Conservation (phyloP, 257 asterid species). For the Solanum microdontum region DNA sequence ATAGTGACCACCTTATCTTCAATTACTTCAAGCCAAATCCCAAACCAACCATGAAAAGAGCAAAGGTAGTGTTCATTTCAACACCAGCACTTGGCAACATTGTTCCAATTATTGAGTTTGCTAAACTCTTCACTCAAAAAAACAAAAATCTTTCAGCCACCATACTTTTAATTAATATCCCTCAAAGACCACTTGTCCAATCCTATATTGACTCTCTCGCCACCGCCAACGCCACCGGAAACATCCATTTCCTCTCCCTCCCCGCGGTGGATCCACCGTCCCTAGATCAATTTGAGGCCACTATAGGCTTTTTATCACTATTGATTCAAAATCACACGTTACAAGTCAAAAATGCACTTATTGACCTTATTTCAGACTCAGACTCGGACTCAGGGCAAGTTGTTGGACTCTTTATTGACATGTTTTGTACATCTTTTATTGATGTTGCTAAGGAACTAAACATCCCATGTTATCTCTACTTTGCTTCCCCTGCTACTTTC, state of each 20-base stretch:
- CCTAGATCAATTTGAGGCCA: background rate
- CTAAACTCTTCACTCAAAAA: background rate
- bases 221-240: background rate
- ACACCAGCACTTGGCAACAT: slow-evolving; percentile 9
- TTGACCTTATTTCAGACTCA: background rate
- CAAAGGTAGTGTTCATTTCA: slow-evolving; percentile 4
- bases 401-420: slow-evolving; percentile 3
- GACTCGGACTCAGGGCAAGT: background rate
- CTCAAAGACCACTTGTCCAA: slow-evolving; percentile 3
- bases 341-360: slow-evolving; percentile 5
- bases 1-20: background rate
- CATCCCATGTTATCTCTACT: slow-evolving; percentile 8
- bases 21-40: background rate
- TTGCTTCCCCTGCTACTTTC: slow-evolving; percentile 10
- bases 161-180: background rate
- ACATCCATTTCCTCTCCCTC: background rate
- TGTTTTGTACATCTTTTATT: slow-evolving; percentile 7
- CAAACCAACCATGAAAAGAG: background rate
- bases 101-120: slow-evolving; percentile 9
- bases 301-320: background rate
- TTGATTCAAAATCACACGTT: background rate
- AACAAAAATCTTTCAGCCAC: slow-evolving; percentile 1
- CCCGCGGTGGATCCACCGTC: slow-evolving; percentile 6
- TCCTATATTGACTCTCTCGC: background rate
- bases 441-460: slow-evolving; percentile 6